Evolutionary conservation across 345 rosid genomes (phyloP).

Genomic region (Salix udensis): DNA sequence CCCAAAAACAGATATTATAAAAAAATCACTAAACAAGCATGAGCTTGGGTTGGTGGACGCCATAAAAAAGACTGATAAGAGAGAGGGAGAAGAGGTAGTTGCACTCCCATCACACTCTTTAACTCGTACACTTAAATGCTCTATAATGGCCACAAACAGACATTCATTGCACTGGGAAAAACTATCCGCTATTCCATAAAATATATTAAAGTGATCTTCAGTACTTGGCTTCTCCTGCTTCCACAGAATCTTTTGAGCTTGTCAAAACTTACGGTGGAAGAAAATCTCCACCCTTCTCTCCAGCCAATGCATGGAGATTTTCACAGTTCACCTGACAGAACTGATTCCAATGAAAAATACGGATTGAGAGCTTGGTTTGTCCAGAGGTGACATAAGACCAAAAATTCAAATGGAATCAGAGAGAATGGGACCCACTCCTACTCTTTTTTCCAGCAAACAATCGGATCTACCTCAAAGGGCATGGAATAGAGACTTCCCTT

Average conservation of each 20-base stretch:
- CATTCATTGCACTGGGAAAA: conserved; percentile 43
- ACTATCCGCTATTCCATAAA: background rate
- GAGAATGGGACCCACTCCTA: background rate
- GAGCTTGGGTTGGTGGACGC: conserved; percentile 35
- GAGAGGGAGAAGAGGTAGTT: conserved; percentile 22
- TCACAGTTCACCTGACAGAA: conserved; percentile 13
- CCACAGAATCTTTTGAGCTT: conserved; percentile 35
- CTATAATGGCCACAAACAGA: conserved; percentile 36
- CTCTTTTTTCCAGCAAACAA: background rate
- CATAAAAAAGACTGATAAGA: conserved; percentile 25
- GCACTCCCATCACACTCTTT: conserved; percentile 24
- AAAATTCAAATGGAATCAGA: background rate
- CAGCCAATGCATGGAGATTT: conserved; percentile 5
- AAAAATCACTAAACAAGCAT: too few relatives aligned
- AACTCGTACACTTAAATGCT: conserved; percentile 31
- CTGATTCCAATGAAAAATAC: conserved; percentile 36
- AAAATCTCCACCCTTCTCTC: conserved; percentile 6
- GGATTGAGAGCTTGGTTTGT: conserved; percentile 23
- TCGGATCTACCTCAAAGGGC: background rate
- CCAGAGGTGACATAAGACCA: conserved; percentile 31
- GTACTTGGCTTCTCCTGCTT: conserved; percentile 1
- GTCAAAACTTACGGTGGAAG: conserved; percentile 13
- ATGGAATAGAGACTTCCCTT: background rate
- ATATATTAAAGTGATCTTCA: background rate
- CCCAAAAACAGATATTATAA: fast-evolving